Evolutionary conservation across 371 early-diverging fungal genomes (phyloP), one percentile per base, ranked within the genome.

Genomic region (Coemansia sp.): DNA sequence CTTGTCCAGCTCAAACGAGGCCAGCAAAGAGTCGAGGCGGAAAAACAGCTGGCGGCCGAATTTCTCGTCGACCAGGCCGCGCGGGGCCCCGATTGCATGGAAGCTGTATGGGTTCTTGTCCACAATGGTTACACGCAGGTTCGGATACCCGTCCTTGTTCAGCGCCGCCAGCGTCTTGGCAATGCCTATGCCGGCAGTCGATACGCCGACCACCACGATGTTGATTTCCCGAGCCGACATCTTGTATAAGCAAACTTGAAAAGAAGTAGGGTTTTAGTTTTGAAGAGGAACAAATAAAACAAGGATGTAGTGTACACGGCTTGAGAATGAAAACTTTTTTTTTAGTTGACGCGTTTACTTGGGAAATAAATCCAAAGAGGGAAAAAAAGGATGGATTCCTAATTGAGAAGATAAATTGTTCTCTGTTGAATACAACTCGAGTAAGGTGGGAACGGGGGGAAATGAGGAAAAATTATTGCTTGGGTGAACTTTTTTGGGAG

Each of bases 151-250:
- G 7, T 51, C 6, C 41, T 57, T 60, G 38, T 61, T 41, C 11
- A 71, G 51, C 12, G 62, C 20, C 1, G 72, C 72, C 1, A 72
- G 14, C 5, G 64, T 48, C 54, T 58, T 68, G 60, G 72, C 59
- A 1, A 57, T 55, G 0, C 34, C 54, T 4, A 68, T 43, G 3
- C 72, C 72, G 6, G 69, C 68, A 14, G 49, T 31, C 1, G 72
- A 72, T 5, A 56, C 35, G 35, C 72, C 72, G 14, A 72, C 69
- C 2, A 72, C 38, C 1, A 72, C 68, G 16, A 72, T 65, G 48
- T 72, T 50, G 39, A 72, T 72, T 12, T 72, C 52, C 39, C 66
- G 70, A 26, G 56, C 16, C 30, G 69, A 64, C 69, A 69, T 69
- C 36, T 53, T 36, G 12, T 14, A 11, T n/a, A 35, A 14, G 51